A percentile compares a stretch with the other conserved stretches of the same genome.
Conservation (phyloP, 352 stramenopile genomes). For the Phytophthora ramorum region DNA sequence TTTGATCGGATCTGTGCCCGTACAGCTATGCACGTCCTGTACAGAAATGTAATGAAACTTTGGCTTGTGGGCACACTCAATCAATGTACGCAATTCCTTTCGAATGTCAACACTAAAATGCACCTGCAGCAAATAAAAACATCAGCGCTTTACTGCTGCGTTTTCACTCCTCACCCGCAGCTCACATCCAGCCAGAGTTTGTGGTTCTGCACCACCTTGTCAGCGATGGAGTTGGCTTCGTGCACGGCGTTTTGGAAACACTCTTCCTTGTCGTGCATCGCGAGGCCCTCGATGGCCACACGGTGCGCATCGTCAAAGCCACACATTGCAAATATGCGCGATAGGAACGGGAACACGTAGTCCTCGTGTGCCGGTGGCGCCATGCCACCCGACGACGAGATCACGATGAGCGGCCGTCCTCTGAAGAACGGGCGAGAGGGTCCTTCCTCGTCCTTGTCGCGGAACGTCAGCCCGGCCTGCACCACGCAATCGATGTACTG, state of each 20-base stretch:
- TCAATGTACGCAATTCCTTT: background rate
- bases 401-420: constrained; percentile 69
- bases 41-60: background rate
- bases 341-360: constrained; percentile 76
- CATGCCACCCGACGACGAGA: constrained; percentile 79
- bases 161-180: constrained; percentile 4
- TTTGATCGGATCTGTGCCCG: too few relatives aligned
- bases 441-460: constrained; percentile 63
- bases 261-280: constrained; percentile 68
- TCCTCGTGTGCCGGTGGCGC: constrained; percentile 59
- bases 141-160: background rate
- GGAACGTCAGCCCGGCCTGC: constrained; percentile 74
- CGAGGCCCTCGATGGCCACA: constrained; percentile 68
- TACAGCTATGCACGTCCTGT: too few relatives aligned
- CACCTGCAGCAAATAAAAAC: background rate
- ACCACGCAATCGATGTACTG: constrained; percentile 88
- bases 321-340: constrained; percentile 82
- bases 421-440: constrained; percentile 68
- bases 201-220: constrained; percentile 63
- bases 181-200: constrained; percentile 63
- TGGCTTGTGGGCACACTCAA: background rate
- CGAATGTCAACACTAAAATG: background rate
- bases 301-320: constrained; percentile 73
- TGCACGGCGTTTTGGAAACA: constrained; percentile 65
- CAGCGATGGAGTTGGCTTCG: constrained; percentile 64